Percentiles rank a stretch among this genome's conserved stretches.
phyloP scores from a whole-genome alignment of 306 rosid genomes.

The Potentilla sterilis region DNA sequence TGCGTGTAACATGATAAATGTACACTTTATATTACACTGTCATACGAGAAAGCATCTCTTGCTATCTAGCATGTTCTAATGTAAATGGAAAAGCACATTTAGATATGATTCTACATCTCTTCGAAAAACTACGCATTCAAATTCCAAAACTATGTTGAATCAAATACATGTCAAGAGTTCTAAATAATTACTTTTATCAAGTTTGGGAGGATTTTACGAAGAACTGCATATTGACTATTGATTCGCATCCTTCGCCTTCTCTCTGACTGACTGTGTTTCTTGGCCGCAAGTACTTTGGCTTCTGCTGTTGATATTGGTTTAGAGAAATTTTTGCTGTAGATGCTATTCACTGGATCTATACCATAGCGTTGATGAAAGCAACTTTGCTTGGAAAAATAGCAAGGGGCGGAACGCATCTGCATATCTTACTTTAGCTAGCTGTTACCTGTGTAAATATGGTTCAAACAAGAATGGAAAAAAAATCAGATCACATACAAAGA shows the following conservation, averaged over 20 bases:
- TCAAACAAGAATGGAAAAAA: not conserved
- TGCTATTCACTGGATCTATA: slow-evolving; percentile 20
- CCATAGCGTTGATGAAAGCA: slow-evolving; percentile 12
- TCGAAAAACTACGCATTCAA: not conserved
- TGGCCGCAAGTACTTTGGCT: slow-evolving; percentile 44
- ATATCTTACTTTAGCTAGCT: slow-evolving; percentile 29
- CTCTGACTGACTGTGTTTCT: slow-evolving; percentile 74
- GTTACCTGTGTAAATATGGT: not conserved
- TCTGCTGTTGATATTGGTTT: slow-evolving; percentile 53
- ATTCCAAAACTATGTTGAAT: not conserved
- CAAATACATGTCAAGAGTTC: slow-evolving; percentile 2
- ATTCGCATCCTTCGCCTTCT: slow-evolving; percentile 68
- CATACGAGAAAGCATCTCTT: not conserved
- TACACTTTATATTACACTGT: not conserved
- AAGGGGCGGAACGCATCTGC: slow-evolving; percentile 46
- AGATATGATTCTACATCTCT: not conserved
- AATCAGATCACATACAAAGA: not conserved
- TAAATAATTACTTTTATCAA: slow-evolving; percentile 46
- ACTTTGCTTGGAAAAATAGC: slow-evolving; percentile 9
- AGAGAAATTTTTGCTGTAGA: slow-evolving; percentile 26
- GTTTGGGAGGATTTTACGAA: slow-evolving; percentile 51
- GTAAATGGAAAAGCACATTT: not conserved
- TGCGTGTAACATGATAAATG: not conserved
- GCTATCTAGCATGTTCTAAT: not conserved
- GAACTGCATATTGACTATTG: slow-evolving; percentile 62